Conservation (phyloP, 2,329 filamentous ascomycete genomes). For the Pseudogymnoascus sp. region DNA sequence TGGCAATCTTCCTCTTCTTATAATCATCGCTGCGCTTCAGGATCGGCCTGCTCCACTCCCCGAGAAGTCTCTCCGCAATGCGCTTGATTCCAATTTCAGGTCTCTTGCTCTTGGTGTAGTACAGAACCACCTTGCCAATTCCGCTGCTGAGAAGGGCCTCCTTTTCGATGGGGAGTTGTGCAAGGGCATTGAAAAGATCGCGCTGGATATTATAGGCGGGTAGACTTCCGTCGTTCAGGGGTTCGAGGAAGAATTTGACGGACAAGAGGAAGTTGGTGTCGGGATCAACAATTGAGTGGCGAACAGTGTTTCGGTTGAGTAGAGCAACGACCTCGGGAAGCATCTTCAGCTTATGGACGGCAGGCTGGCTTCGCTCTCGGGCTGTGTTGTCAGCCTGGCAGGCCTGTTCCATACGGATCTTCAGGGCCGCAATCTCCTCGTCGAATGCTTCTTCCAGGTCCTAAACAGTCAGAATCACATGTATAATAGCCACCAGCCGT, state of each 20-base stretch:
- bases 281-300: constrained; percentile 78
- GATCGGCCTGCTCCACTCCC: constrained; percentile 93
- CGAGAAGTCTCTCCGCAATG: constrained; percentile 83
- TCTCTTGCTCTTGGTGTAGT: constrained; percentile 93
- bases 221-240: constrained; percentile 84
- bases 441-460: constrained; percentile 88
- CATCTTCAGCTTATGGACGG: constrained; percentile 87
- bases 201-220: constrained; percentile 97
- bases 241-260: constrained; percentile 95
- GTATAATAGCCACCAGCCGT: not conserved
- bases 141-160: constrained; percentile 84
- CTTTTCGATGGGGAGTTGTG: constrained; percentile 79
- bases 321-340: constrained; percentile 83
- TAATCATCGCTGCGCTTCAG: constrained; percentile 91
- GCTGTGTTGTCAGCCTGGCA: constrained; percentile 80
- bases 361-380: constrained; percentile 70
- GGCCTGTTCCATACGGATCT: constrained; percentile 82
- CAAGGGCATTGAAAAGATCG: constrained; percentile 77
- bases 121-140: constrained; percentile 91
- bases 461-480: constrained; percentile 36
- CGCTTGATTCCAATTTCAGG: constrained; percentile 85
- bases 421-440: constrained; percentile 80
- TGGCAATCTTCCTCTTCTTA: constrained; percentile 68
- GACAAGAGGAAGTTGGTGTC: constrained; percentile 93
- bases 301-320: constrained; percentile 82